phyloP scores from a whole-genome alignment of 495 filamentous ascomycete genomes.

The Ascobolus immersus region DNA sequence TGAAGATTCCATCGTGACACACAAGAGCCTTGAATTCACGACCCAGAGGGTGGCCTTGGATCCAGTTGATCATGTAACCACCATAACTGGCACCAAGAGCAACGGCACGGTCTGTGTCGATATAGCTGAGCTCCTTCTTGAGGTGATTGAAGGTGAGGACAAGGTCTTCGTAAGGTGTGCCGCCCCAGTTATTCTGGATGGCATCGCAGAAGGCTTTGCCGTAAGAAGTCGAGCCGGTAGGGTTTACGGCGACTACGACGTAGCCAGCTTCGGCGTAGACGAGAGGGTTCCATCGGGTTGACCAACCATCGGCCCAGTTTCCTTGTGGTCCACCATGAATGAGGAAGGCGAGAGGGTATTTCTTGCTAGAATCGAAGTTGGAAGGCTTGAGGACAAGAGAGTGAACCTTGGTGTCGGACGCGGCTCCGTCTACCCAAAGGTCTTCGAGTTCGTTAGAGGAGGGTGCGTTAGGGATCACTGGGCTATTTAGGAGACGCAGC shows the following conservation, averaged over 20 bases:
- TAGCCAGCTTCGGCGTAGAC: conserved; percentile 84
- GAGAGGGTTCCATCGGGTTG: conserved; percentile 73
- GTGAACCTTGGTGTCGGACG: conserved; percentile 42
- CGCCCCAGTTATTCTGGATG: conserved; percentile 47
- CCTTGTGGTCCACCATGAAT: conserved; percentile 81
- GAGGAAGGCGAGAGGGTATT: conserved; percentile 59
- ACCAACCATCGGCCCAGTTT: conserved; percentile 64
- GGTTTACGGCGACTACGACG: conserved; percentile 66
- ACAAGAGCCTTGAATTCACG: conserved; percentile 75
- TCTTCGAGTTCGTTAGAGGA: conserved; percentile 44
- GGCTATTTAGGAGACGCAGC: conserved; percentile 40
- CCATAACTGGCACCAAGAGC: conserved; percentile 66
- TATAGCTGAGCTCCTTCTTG: conserved; percentile 39
- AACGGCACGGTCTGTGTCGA: conserved; percentile 54
- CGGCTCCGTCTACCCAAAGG: conserved; percentile 42
- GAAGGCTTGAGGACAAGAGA: conserved; percentile 64
- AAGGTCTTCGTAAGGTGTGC: conserved; percentile 20
- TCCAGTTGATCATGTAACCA: conserved; percentile 39
- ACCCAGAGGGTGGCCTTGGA: conserved; percentile 40
- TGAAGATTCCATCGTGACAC: conserved; percentile 73
- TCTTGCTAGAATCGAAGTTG: conserved; percentile 40
- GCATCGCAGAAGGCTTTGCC: conserved; percentile 56
- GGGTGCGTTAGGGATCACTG: conserved; percentile 31
- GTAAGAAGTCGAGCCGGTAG: conserved; percentile 66
- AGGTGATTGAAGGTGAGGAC: conserved; percentile 57